phyloP scores from a whole-genome alignment of 768 basidiomycete genomes.

The Boletus barrowsii region DNA sequence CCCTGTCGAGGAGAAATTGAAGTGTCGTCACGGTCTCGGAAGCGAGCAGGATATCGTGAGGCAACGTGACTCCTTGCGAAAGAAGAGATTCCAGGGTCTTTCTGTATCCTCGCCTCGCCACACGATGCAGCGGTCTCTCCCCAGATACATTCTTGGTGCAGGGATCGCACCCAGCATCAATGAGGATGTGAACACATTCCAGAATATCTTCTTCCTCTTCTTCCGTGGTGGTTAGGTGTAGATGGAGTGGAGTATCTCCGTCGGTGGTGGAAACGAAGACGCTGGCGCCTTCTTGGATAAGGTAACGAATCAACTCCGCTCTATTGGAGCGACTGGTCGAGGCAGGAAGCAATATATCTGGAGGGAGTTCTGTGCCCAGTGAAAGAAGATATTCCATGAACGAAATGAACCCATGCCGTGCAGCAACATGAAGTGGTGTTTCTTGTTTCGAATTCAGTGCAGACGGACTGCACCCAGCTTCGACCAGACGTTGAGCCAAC shows the following conservation, averaged over 20 bases:
- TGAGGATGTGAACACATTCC: no score
- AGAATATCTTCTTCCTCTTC: no score
- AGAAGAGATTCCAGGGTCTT: background rate
- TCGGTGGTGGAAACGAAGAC: background rate
- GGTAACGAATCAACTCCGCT: background rate
- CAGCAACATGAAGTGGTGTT: background rate
- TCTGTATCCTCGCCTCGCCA: no score
- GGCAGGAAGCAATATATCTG: background rate
- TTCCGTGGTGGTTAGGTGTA: no score
- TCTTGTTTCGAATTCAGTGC: background rate
- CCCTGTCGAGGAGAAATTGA: background rate
- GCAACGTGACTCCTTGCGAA: background rate
- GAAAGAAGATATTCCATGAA: background rate
- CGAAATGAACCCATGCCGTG: background rate
- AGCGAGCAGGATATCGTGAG: background rate
- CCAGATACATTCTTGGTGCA: no score
- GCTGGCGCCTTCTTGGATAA: background rate
- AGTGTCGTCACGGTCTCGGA: background rate
- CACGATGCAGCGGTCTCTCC: no score
- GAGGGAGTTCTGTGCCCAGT: background rate
- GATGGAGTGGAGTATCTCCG: no score
- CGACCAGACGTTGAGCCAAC: background rate
- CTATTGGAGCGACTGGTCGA: no score
- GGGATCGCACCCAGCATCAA: no score
- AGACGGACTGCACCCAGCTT: background rate